Evolutionary conservation across 371 early-diverging fungal genomes (phyloP), one percentile per base, ranked within the genome.

Genomic region (Thermomucor indicae-seudaticae): DNA sequence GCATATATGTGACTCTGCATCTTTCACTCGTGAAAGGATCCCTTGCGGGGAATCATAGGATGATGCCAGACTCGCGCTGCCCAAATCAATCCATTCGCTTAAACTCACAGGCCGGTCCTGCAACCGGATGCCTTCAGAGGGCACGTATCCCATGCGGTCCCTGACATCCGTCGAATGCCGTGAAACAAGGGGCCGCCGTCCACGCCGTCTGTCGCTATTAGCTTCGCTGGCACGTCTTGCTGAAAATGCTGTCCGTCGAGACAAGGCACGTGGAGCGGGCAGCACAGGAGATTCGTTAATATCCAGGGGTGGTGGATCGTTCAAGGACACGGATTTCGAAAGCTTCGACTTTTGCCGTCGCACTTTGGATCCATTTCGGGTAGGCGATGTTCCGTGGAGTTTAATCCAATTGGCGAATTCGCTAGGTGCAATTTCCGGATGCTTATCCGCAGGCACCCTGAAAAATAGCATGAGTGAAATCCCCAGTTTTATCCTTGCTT

Each of bases 1-100:
- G 22, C 45, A 53, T 12, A 57, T 22, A 22, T 51, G 47, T 19
- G 56, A 45, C 52, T 61, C 61, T 2, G 57, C 61, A 16, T 61
- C 61, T 20, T 61, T 55, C 2, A 61, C 61, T 14, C 61, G 56
- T 12, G 61, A 61, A 24, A 61, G 45, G 12, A 75, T 75, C 7
- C 69, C 69, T 38, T 63, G 65, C 37, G 66, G 70, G 27, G 70
- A 65, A 43, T 65, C 64, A 32, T 53, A 51, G 12, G 65, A 58
- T n/a, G n/a, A n/a, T 19, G 63, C 70, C 11, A 68, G 47, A 39
- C 64, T 64, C 1, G 60, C 63, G 40, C 58, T 66, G 17, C 75
- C 75, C 12, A 75, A 57, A 58, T 75, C 75, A 23, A 75, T 69
- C 62, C 66, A 69, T 53, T 75, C 75, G 48, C 75, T 66, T 55